Evolutionary conservation across 1,284 basidiomycete species (phyloP).

Genomic region (Moniliella sp.): DNA sequence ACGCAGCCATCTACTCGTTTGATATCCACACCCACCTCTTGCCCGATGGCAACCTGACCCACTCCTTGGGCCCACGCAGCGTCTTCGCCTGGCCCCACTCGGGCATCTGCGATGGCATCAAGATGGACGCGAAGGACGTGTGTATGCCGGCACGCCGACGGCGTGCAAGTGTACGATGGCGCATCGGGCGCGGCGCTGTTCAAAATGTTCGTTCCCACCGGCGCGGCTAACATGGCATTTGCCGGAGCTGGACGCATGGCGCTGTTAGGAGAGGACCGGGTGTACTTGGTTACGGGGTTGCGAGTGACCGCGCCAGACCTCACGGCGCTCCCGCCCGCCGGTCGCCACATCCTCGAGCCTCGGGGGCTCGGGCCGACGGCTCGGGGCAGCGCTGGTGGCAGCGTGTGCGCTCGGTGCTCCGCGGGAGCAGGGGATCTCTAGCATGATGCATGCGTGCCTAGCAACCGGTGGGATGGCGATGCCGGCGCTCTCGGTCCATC

Average conservation of each 20-base stretch:
- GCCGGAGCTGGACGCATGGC: constrained; percentile 2
- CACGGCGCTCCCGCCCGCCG: neutral
- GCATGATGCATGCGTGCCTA: too few species aligned
- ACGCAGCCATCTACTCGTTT: constrained; percentile 45
- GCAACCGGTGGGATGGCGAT: too few species aligned
- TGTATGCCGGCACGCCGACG: constrained; percentile 43
- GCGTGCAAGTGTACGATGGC: constrained; percentile 4
- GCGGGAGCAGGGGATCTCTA: too few species aligned
- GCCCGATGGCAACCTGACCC: constrained; percentile 7
- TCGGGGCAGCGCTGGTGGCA: too few species aligned
- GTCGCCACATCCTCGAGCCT: too few species aligned
- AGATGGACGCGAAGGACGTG: constrained; percentile 44
- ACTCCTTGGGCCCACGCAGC: constrained; percentile 45
- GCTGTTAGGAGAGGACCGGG: neutral
- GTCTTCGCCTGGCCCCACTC: constrained; percentile 51
- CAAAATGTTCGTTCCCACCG: constrained; percentile 2
- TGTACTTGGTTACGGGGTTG: constrained; percentile 1
- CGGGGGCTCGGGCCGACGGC: too few species aligned
- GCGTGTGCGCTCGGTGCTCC: too few species aligned
- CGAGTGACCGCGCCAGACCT: neutral
- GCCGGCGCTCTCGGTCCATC: too few species aligned
- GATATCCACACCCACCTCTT: constrained; percentile 40
- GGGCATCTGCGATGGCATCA: constrained; percentile 46
- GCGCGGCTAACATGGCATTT: constrained; percentile 2
- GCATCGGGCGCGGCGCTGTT: neutral